Conservation (phyloP, 768 basidiomycete species). For the Amanita jacksonii region DNA sequence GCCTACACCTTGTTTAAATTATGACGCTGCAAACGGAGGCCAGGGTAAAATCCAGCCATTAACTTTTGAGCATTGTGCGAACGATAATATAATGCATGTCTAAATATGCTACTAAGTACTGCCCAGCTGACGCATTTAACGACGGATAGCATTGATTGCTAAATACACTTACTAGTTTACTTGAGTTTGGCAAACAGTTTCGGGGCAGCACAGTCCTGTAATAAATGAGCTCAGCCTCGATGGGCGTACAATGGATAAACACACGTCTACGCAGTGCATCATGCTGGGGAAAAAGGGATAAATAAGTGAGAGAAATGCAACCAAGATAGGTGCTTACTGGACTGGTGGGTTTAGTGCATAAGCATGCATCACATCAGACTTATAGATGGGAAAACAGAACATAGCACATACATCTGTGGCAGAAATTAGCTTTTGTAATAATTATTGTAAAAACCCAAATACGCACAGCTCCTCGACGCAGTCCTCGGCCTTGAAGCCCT, state of each 20-base stretch:
- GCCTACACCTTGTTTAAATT: too few species aligned
- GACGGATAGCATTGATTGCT: too few species aligned
- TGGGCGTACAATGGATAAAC: slow-evolving; percentile 17
- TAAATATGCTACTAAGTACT: too few species aligned
- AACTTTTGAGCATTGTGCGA: too few species aligned
- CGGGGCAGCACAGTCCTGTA: slow-evolving; percentile 51
- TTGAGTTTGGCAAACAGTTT: slow-evolving; percentile 72
- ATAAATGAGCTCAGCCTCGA: slow-evolving; percentile 25
- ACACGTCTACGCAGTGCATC: slow-evolving; percentile 91
- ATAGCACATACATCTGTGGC: slow-evolving; percentile 16
- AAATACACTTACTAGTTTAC: not conserved
- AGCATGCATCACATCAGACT: slow-evolving; percentile 3
- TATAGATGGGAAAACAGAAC: not conserved
- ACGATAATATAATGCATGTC: too few species aligned
- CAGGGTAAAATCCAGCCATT: too few species aligned
- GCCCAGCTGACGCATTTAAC: too few species aligned
- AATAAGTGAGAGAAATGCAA: not conserved
- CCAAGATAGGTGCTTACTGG: not conserved
- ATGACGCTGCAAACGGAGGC: too few species aligned
- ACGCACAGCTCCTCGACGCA: slow-evolving; percentile 87
- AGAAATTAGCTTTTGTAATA: slow-evolving; percentile 8
- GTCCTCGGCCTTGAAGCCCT: slow-evolving; percentile 86
- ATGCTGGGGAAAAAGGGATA: slow-evolving; percentile 33
- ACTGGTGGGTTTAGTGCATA: not conserved
- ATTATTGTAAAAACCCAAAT: slow-evolving; percentile 7